Evolutionary conservation across 257 asterid genomes (phyloP), one percentile per base, ranked within the genome.

Genomic region (Ilex asprella): DNA sequence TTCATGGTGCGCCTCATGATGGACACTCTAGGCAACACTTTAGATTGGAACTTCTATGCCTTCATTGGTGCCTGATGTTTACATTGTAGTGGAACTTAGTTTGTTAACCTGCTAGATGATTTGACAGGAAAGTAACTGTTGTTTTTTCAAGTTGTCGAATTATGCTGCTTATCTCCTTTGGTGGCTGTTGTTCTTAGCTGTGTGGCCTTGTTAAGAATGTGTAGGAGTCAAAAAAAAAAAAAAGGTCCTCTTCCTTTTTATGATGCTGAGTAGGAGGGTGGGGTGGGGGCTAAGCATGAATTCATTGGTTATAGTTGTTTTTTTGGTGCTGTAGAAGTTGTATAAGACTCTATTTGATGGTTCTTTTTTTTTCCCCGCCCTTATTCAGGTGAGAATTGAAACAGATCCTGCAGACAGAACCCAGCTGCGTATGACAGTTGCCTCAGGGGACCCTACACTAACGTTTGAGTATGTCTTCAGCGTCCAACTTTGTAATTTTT

Each of bases 381-480:
- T 58, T 58, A 49, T 65, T 63, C 84, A 91, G 97, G 57, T 81
- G 70, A 84, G 97, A 84, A 81, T 91, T 67, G 97, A 91, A 82
- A 91, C 97, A 6, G 97, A 91, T 78, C 96, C 97, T 56, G 91
- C 97, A 2, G 97, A 91, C 75, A 82, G 97, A 81, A 85, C 97
- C 29, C 97, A 91, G 74, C 66, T 91, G 68, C 95, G 97, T 12
- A 81, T 87, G 88, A 91, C 96, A 3, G 70, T 84, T 66, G 95
- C 96, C 65, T 87, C 97, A 0, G 97, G 97, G 69, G 96, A 87
- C 76, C 91, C 93, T 55, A 59, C 75, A 15, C 85, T 91, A 52
- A 85, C 97, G 59, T 85, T 73, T 12, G 97, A 91, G 97, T 91
- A 84, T 7, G 97, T 63, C 61, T 66, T 61, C 64, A 44, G 16